Percentiles rank a stretch among this genome's conserved stretches.
These are phyloP conservation scores for Stropharia rugosoannulata DNA, from an alignment of 768 basidiomycete species.

Conservation along the genomic window DNA sequence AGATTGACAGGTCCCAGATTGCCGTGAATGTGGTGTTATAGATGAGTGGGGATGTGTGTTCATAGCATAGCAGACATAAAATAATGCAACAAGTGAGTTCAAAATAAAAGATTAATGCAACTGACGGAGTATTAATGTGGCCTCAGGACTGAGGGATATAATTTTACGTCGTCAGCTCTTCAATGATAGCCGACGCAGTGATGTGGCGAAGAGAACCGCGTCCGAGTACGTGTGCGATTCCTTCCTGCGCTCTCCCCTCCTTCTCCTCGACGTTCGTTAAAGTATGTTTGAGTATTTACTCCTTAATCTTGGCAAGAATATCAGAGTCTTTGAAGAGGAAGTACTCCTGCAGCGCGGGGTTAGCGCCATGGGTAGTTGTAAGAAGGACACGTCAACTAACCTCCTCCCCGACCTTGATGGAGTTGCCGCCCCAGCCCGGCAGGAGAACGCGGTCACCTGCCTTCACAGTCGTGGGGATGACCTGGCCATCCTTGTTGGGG, in stretches of 20 bases:
- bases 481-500: slow-evolving; percentile 79
- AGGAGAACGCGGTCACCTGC: slow-evolving; percentile 91
- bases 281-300: slow-evolving; percentile 44
- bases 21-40: neutral
- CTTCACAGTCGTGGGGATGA: slow-evolving; percentile 76
- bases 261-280: neutral
- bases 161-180: slow-evolving; percentile 5
- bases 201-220: neutral
- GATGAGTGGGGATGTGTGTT: slow-evolving; percentile 12
- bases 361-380: neutral
- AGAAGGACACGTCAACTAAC: slow-evolving; percentile 44
- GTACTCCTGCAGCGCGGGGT: slow-evolving; percentile 70
- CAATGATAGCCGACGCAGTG: neutral
- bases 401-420: slow-evolving; percentile 97
- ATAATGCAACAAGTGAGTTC: slow-evolving; percentile 18
- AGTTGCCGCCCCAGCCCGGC: slow-evolving; percentile 94
- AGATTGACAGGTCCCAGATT: too few relatives aligned
- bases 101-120: slow-evolving; percentile 20
- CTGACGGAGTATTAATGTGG: slow-evolving; percentile 12
- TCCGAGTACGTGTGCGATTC: neutral
- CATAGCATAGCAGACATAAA: slow-evolving; percentile 13
- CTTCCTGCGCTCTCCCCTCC: neutral
- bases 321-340: slow-evolving; percentile 93
- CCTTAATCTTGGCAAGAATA: slow-evolving; percentile 94
- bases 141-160: slow-evolving; percentile 1